These are phyloP conservation scores for Fusarium chaquense DNA, from an alignment of 2,329 filamentous ascomycete species.

Conservation along the genomic window DNA sequence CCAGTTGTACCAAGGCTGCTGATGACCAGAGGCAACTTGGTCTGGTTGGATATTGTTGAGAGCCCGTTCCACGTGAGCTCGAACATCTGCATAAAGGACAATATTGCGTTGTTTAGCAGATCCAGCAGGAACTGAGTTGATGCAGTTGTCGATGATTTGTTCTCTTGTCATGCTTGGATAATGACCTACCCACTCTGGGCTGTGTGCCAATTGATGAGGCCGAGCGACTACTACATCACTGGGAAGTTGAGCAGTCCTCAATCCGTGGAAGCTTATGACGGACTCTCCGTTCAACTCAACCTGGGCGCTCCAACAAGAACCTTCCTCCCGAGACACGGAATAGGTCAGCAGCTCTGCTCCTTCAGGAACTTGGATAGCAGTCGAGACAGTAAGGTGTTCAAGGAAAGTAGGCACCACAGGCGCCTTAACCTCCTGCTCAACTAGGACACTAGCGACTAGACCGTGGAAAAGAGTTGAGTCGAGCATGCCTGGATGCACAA, in stretches of 20 bases:
- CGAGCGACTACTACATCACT: constrained; percentile 3
- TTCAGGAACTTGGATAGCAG: background rate
- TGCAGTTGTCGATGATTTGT: background rate
- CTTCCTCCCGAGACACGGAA: background rate
- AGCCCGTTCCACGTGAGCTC: constrained; percentile 1
- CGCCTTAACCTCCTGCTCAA: constrained; percentile 7
- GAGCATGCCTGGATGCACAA: constrained; percentile 16
- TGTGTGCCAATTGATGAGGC: constrained; percentile 1
- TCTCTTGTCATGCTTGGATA: constrained; percentile 2
- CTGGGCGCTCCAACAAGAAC: background rate
- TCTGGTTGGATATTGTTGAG: background rate
- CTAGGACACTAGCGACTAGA: constrained; percentile 1
- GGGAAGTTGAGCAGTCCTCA: constrained; percentile 4
- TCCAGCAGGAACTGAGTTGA: background rate
- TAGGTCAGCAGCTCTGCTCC: background rate
- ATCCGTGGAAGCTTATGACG: constrained; percentile 1
- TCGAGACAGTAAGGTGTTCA: constrained; percentile 3
- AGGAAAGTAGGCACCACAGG: constrained; percentile 16
- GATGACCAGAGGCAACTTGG: constrained; percentile 2
- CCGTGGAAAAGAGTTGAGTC: constrained; percentile 10
- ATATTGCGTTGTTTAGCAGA: constrained; percentile 1
- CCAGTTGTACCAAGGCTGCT: constrained; percentile 7
- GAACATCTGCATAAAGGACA: background rate
- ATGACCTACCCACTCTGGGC: constrained; percentile 5
- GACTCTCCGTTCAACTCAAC: background rate